These are phyloP conservation scores for Daedaleopsis sinensis DNA, from an alignment of 768 basidiomycete genomes.

Conservation along the genomic window DNA sequence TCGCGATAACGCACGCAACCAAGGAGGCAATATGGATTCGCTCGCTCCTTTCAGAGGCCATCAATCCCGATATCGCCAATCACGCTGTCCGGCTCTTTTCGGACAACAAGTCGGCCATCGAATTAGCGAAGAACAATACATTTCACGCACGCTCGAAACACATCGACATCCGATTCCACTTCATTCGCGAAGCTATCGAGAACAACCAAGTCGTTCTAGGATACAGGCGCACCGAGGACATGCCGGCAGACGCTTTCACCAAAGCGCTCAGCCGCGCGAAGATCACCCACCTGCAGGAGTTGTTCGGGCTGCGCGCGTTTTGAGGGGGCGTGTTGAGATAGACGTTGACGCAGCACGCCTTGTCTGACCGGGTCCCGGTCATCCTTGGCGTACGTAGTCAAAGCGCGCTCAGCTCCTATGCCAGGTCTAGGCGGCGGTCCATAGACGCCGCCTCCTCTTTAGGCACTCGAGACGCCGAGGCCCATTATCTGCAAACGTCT, in stretches of 20 bases:
- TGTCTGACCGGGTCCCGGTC: no score
- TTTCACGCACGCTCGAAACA: constrained; percentile 38
- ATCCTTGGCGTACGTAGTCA: no score
- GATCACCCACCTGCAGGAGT: no score
- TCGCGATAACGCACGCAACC: constrained; percentile 24
- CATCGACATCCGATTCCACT: constrained; percentile 37
- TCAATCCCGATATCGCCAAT: background rate
- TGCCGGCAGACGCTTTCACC: constrained; percentile 37
- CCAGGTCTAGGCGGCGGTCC: no score
- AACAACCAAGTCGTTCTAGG: constrained; percentile 22
- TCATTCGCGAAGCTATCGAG: constrained; percentile 30
- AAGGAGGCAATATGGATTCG: constrained; percentile 35
- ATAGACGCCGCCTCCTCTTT: no score
- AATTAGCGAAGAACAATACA: constrained; percentile 27
- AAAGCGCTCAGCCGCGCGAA: constrained; percentile 29
- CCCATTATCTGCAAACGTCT: no score
- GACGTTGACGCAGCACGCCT: no score
- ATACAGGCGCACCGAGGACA: constrained; percentile 29
- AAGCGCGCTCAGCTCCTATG: no score
- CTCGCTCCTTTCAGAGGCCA: constrained; percentile 20
- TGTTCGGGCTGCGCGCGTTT: no score
- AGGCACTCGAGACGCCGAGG: no score
- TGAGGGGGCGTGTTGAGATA: no score
- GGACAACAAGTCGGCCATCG: constrained; percentile 30
- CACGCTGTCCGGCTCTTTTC: constrained; percentile 11